Evolutionary conservation across 805 yeast genomes (phyloP), one percentile per base, ranked within the genome.

Genomic region (Pichia insulana): DNA sequence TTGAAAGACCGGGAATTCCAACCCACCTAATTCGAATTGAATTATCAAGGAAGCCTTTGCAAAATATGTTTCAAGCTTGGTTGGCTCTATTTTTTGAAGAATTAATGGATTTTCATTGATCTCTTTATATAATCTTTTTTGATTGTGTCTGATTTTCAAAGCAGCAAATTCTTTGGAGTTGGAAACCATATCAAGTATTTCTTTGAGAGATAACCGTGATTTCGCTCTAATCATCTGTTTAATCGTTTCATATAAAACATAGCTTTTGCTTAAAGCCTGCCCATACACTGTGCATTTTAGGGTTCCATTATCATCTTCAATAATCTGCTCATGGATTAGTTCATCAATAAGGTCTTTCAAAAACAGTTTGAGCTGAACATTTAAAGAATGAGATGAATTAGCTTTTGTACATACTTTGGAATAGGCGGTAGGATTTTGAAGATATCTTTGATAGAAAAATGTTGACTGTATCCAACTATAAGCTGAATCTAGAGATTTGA

Each of bases 401-500:
- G 52, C 50, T 11, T 51, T 41, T 4, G 74, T 37, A 46, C 47
- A 68, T 35, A 64, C 68, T 0, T 78, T 76, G 1, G 81, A 73
- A 50, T 83, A 83, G 51, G 74, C 83, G 0, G 85, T 73, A 0
- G 89, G 90, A 55, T 83, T 83, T 49, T 79, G 76, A 51, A 80
- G 83, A 4, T 82, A 80, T 41, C 92, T 62, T 43, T 88, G 68
- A 58, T 73, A 83, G 49, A 83, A 62, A 56, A 81, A 83, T 0
- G 90, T 83, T 78, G 87, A 80, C 1, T 83, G 74, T 46, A 83
- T 58, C 57, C 81, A 83, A 45, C 78, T 82, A 65, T 83, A 64
- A 0, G 88, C 88, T 30, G 78, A 76, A 49, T 79, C 85, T 40
- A 78, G 62, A 2, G 78, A 66, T 15, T 56, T 67, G 30, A 83